Conservation (phyloP, 2,329 filamentous ascomycete genomes). For the Chalaropsis thielavioides region DNA sequence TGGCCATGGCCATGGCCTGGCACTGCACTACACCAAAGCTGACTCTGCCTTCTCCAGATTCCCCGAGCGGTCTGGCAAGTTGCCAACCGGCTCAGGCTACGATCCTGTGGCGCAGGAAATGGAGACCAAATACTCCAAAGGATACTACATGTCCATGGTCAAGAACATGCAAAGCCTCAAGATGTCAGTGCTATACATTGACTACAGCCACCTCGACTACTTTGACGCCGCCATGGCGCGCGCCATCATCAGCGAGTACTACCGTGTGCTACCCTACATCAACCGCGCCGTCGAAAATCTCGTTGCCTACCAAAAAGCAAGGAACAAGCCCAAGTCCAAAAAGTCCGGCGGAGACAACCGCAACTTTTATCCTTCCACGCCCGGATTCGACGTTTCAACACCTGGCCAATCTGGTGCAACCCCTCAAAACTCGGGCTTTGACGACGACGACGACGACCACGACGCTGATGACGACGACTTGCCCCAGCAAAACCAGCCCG, state of each 20-base stretch:
- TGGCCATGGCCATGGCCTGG: too few relatives aligned
- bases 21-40: not conserved
- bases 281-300: conserved; percentile 42
- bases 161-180: conserved; percentile 58
- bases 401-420: conserved; percentile 16
- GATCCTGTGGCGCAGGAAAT: conserved; percentile 14
- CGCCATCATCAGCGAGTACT: conserved; percentile 81
- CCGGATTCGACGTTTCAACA: conserved; percentile 12
- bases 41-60: conserved; percentile 32
- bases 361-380: conserved; percentile 13
- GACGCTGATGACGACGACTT: conserved; percentile 42
- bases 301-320: conserved; percentile 5
- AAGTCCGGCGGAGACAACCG: conserved; percentile 10
- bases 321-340: conserved; percentile 7
- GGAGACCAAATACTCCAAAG: conserved; percentile 40
- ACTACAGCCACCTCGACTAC: conserved; percentile 68
- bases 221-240: conserved; percentile 70
- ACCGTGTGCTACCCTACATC: conserved; percentile 86
- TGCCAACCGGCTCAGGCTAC: not conserved
- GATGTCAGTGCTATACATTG: conserved; percentile 75
- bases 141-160: conserved; percentile 75
- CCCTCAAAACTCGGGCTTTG: conserved; percentile 14
- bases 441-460: conserved; percentile 26
- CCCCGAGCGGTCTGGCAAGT: conserved; percentile 32
- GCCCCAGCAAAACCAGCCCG: conserved; percentile 36